Evolutionary conservation across 1,284 basidiomycete genomes (phyloP).

Genomic region (Pascua sp.): DNA sequence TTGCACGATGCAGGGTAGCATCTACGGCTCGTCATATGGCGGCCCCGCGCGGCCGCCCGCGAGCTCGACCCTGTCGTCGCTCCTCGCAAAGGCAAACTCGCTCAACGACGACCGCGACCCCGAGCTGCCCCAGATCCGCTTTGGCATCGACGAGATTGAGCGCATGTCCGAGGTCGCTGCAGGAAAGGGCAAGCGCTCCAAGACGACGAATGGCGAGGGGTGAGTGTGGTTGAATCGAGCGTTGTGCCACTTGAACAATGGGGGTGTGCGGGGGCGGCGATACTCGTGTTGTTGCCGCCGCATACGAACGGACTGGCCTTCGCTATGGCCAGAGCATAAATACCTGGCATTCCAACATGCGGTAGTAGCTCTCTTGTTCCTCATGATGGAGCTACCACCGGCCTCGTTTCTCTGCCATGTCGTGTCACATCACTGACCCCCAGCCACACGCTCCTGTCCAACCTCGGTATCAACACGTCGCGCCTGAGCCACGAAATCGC

Average conservation of each 20-base stretch:
- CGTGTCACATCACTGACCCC: neutral
- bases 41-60: conserved; percentile 18
- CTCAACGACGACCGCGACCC: conserved; percentile 36
- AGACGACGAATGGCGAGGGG: conserved; percentile 34
- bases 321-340: neutral
- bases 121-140: conserved; percentile 44
- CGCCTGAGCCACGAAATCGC: conserved; percentile 41
- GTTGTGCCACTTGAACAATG: neutral
- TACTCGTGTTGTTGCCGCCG: neutral
- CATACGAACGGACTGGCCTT: neutral
- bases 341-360: too few species aligned
- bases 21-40: conserved; percentile 5
- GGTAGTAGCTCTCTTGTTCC: neutral
- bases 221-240: conserved; percentile 16
- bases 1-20: conserved; percentile 12
- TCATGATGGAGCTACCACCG: neutral
- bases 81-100: conserved; percentile 42
- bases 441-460: conserved; percentile 40
- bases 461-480: conserved; percentile 46
- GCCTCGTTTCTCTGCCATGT: neutral
- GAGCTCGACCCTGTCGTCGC: conserved; percentile 30
- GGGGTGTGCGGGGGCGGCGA: neutral
- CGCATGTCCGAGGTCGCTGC: conserved; percentile 40
- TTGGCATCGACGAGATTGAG: conserved; percentile 47
- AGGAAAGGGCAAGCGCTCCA: conserved; percentile 32